Evolutionary conservation across 2,329 filamentous ascomycete genomes (phyloP).

Genomic region (Exophiala aquamarina): DNA sequence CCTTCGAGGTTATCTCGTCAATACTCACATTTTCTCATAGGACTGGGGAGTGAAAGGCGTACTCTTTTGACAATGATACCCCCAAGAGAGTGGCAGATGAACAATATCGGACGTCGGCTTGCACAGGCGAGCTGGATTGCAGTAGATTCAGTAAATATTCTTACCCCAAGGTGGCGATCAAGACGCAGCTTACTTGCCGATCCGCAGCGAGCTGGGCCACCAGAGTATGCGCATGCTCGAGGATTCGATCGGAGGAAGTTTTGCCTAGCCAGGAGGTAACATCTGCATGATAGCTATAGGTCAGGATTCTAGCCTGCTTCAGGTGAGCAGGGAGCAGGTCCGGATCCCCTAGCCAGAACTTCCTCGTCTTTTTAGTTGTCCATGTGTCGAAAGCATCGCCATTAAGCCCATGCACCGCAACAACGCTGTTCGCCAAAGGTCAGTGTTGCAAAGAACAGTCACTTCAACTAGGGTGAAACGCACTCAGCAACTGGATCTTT

Average conservation of each 20-base stretch:
- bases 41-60: constrained; percentile 12
- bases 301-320: constrained; percentile 31
- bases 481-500: not conserved
- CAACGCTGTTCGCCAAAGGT: not conserved
- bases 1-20: no score
- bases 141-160: constrained; percentile 1
- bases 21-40: no score
- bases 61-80: constrained; percentile 43
- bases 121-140: constrained; percentile 2
- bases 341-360: constrained; percentile 21
- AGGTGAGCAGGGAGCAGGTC: constrained; percentile 36
- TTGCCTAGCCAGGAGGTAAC: constrained; percentile 24
- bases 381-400: not conserved
- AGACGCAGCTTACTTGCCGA: constrained; percentile 30
- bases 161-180: constrained; percentile 5
- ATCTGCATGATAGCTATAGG: constrained; percentile 34
- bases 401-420: not conserved
- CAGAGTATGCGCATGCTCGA: constrained; percentile 39
- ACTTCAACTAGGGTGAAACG: no score
- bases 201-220: constrained; percentile 35
- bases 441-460: not conserved
- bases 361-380: not conserved
- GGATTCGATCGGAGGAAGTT: constrained; percentile 33
- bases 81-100: constrained; percentile 42
- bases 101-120: constrained; percentile 36